These are phyloP conservation scores for Tylopilus orsonianus DNA, from an alignment of 1,284 basidiomycete species.

Conservation along the genomic window DNA sequence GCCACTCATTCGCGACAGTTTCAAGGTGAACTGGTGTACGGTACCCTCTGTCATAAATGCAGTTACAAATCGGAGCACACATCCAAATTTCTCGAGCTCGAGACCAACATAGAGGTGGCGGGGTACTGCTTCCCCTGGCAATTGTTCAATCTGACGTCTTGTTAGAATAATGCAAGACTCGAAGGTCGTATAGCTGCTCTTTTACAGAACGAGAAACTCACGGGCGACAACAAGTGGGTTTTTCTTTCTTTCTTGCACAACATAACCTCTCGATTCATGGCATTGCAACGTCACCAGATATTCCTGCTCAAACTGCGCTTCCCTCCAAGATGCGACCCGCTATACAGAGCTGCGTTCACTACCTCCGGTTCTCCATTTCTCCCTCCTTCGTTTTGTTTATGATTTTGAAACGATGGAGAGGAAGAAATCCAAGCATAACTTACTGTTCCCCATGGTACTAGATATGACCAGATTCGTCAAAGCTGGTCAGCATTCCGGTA, in stretches of 20 bases:
- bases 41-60: slow-evolving; percentile 74
- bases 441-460: slow-evolving; percentile 72
- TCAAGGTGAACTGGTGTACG: slow-evolving; percentile 79
- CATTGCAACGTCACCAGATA: slow-evolving; percentile 52
- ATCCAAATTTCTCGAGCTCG: slow-evolving; percentile 80
- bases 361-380: slow-evolving; percentile 87
- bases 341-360: slow-evolving; percentile 66
- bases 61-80: slow-evolving; percentile 62
- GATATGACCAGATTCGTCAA: slow-evolving; percentile 70
- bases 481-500: slow-evolving; percentile 16
- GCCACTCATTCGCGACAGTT: slow-evolving; percentile 52
- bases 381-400: slow-evolving; percentile 86
- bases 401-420: slow-evolving; percentile 75
- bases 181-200: slow-evolving; percentile 66
- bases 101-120: slow-evolving; percentile 70
- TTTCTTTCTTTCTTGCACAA: not conserved
- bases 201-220: slow-evolving; percentile 67
- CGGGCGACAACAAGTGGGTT: slow-evolving; percentile 75
- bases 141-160: slow-evolving; percentile 1
- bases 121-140: not conserved
- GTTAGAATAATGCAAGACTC: slow-evolving; percentile 67
- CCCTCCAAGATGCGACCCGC: slow-evolving; percentile 74
- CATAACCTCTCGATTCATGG: not conserved
- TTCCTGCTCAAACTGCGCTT: slow-evolving; percentile 69
- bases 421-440: slow-evolving; percentile 78